phyloP scores from a whole-genome alignment of 2,329 filamentous ascomycete genomes.

The Paramyrothecium sp. region DNA sequence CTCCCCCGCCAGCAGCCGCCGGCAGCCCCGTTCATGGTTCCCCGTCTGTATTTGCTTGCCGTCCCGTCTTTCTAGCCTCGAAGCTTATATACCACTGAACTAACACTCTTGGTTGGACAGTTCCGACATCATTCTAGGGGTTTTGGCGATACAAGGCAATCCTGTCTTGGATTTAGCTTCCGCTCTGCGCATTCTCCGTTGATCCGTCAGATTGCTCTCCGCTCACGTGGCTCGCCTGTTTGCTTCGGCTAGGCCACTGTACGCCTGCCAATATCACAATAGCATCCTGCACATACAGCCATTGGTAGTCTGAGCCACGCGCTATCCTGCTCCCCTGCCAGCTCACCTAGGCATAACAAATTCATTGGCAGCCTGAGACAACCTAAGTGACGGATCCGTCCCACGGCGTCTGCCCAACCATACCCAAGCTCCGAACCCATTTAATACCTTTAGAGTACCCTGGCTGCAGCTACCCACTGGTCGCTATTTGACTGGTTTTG shows the following conservation, averaged over 20 bases:
- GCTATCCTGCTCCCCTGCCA: conserved; percentile 54
- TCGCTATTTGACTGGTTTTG: conserved; percentile 9
- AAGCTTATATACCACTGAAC: conserved; percentile 28
- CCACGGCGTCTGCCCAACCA: conserved; percentile 45
- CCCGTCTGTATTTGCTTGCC: conserved; percentile 17
- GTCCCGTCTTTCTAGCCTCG: conserved; percentile 18
- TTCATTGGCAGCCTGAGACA: conserved; percentile 49
- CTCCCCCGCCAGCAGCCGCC: conserved; percentile 21
- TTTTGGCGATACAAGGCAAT: conserved; percentile 16
- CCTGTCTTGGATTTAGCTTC: conserved; percentile 14
- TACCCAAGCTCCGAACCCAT: conserved; percentile 34
- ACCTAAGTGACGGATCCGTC: conserved; percentile 36
- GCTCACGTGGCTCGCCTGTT: conserved; percentile 44
- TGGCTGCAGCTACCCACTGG: conserved; percentile 21
- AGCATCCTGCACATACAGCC: conserved; percentile 58
- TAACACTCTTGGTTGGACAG: conserved; percentile 36
- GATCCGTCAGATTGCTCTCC: conserved; percentile 9
- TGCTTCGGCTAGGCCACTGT: conserved; percentile 28
- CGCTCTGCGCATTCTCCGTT: conserved; percentile 1
- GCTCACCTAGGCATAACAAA: conserved; percentile 60
- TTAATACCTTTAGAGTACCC: conserved; percentile 26
- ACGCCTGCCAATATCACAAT: conserved; percentile 16
- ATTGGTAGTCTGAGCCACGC: conserved; percentile 49
- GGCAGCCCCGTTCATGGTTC: conserved; percentile 16
- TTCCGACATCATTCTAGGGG: conserved; percentile 19